Base-by-base conservation (phyloP, 352 stramenopile genomes). In the Phytophthora kernoviae region DNA sequence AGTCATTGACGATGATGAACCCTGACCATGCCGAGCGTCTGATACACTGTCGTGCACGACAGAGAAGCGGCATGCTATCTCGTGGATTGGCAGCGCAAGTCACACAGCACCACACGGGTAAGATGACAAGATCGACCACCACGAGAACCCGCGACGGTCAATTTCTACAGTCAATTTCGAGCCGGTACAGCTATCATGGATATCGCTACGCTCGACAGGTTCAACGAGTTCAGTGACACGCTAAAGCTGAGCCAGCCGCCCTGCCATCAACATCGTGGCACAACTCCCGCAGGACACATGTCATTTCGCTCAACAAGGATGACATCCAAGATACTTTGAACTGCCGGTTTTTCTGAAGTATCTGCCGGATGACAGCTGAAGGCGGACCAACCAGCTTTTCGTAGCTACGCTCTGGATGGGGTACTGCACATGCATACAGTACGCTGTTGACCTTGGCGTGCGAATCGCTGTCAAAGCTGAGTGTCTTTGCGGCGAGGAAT, bases 91-190 rank as follows among this genome's bases (percentile, higher is more conserved):
- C 15, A 21, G 37, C 37, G 37, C 12, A 17, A 20, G 12, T 21
- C 3, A 30, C 6, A 6, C 24, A 30, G 24, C 24, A 46, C 45
- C 61, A 50, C 61, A 21, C 20, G 58, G 47, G 39, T 41, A 36
- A 21, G 47, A 32, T 59, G 54, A 59, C 61, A 27, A 37, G 34
- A n/a, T n/a, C 26, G 48, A 39, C 41, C 39, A 27, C 9, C 46
- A 48, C 32, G 34, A 55, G 24, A 30, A 30, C 24, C 24, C 24
- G 24, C 24, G 24, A 46, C 26, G 52, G 37, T 62, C 33, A 21
- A 62, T 62, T 57, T 67, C 52, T 67, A n/a, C 51, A 62, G 44
- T 62, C 58, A 67, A 47, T 58, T 61, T 50, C 33, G 39, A 37
- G 58, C 40, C 34, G 27, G 17, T 27, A 21, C 48, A 53, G 34